Conservation (phyloP, 2,329 filamentous ascomycete species). For the Colletotrichum echinochloae region DNA sequence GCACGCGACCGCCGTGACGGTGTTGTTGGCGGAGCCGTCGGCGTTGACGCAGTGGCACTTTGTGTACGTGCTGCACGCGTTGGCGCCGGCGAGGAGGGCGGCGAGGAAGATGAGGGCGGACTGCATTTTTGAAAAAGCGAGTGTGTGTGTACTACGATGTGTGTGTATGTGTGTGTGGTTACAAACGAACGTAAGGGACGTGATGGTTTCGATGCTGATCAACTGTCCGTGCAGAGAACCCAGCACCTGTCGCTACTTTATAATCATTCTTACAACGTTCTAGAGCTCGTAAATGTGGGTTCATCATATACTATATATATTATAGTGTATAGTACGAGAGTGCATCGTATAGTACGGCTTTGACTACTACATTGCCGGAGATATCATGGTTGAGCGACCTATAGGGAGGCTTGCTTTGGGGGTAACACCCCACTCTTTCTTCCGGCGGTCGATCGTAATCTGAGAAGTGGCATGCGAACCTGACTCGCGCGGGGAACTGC, state of each 20-base stretch:
- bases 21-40: not conserved
- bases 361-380: not conserved
- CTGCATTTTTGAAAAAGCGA: not conserved
- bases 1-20: not conserved
- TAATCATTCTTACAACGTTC: not conserved
- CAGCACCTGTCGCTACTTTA: not conserved
- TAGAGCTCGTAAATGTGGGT: too few relatives aligned
- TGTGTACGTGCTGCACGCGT: not conserved
- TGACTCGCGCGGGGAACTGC: not conserved
- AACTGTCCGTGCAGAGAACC: not conserved
- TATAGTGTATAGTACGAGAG: too few relatives aligned
- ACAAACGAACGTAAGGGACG: not conserved
- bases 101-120: not conserved
- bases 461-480: not conserved
- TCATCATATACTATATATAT: not conserved
- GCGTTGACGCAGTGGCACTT: not conserved
- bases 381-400: accelerated
- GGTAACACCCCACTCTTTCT: not conserved
- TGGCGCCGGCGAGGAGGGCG: not conserved
- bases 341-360: not conserved
- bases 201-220: not conserved
- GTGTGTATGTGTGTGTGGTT: not conserved
- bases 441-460: not conserved
- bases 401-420: not conserved
- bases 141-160: not conserved